These are phyloP conservation scores for Xylaria flabelliformis DNA, from an alignment of 495 filamentous ascomycete genomes.

Conservation along the genomic window DNA sequence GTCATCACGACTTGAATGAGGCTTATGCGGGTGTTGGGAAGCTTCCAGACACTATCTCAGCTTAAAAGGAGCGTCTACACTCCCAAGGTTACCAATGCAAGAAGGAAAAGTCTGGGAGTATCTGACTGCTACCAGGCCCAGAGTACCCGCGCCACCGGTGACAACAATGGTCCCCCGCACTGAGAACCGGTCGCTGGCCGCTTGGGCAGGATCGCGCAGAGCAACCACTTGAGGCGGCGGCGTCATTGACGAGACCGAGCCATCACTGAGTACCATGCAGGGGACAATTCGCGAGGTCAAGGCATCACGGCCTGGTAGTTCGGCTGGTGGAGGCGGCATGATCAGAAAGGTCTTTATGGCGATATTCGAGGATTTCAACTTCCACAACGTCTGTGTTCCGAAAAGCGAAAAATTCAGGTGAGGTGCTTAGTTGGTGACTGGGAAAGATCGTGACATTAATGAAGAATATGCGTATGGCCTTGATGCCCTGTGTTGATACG, in stretches of 20 bases:
- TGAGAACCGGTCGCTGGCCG: conserved; percentile 55
- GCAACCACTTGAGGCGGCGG: conserved; percentile 43
- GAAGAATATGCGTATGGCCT: background rate
- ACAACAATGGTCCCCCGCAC: conserved; percentile 68
- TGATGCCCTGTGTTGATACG: background rate
- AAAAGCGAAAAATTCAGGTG: background rate
- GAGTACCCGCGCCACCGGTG: conserved; percentile 67
- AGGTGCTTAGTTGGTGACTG: background rate
- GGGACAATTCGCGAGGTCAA: conserved; percentile 48
- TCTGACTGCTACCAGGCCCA: conserved; percentile 54
- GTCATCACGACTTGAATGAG: background rate
- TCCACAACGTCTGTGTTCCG: background rate
- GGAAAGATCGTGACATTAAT: background rate
- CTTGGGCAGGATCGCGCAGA: conserved; percentile 38
- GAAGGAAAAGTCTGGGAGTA: background rate
- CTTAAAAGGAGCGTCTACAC: background rate
- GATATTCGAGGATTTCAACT: background rate
- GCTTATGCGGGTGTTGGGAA: background rate
- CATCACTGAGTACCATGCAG: conserved; percentile 62
- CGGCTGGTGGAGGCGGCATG: conserved; percentile 7
- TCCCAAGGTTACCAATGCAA: background rate
- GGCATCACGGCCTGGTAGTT: conserved; percentile 29
- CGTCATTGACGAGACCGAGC: conserved; percentile 52
- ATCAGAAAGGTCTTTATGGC: background rate
- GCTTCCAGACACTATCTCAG: background rate